Conservation (phyloP, 1,139 yeast species). For the Diutina ranongensis region DNA sequence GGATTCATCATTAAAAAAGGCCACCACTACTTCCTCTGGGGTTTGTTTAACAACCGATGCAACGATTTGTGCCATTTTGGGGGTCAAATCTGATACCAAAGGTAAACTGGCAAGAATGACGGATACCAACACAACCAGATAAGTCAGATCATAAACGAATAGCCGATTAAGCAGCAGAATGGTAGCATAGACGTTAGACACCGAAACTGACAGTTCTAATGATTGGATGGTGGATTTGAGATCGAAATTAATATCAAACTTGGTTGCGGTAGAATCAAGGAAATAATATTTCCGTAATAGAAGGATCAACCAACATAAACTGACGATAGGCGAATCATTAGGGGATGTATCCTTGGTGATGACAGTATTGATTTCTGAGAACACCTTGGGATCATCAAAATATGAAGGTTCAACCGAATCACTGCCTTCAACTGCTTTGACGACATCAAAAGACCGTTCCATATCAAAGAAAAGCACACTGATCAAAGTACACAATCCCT, state of each 20-base stretch:
- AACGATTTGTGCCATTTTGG: slow-evolving; percentile 41
- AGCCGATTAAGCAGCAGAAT: slow-evolving; percentile 32
- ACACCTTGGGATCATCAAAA: slow-evolving; percentile 29
- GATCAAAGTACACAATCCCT: slow-evolving; percentile 36
- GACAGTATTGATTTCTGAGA: slow-evolving; percentile 28
- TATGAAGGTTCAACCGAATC: slow-evolving; percentile 18
- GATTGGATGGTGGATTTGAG: slow-evolving; percentile 6
- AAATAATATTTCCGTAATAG: slow-evolving; percentile 43
- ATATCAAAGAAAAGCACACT: slow-evolving; percentile 45
- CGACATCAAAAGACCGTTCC: slow-evolving; percentile 23
- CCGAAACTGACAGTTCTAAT: slow-evolving; percentile 7
- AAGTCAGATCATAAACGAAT: slow-evolving; percentile 33
- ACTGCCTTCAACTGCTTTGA: background rate
- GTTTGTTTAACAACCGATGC: slow-evolving; percentile 38
- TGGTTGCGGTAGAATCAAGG: slow-evolving; percentile 26
- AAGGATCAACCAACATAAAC: slow-evolving; percentile 65
- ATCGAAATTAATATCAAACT: slow-evolving; percentile 7
- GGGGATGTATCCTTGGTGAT: slow-evolving; percentile 15
- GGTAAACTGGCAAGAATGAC: slow-evolving; percentile 53
- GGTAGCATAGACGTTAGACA: slow-evolving; percentile 32
- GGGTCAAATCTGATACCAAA: slow-evolving; percentile 38
- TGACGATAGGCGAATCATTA: slow-evolving; percentile 34
- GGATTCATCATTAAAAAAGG: slow-evolving; percentile 44
- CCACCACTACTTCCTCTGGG: slow-evolving; percentile 45
- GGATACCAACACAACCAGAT: slow-evolving; percentile 47